Evolutionary conservation across 352 stramenopile genomes (phyloP).

Genomic region (Phytophthora fragariaefolia): DNA sequence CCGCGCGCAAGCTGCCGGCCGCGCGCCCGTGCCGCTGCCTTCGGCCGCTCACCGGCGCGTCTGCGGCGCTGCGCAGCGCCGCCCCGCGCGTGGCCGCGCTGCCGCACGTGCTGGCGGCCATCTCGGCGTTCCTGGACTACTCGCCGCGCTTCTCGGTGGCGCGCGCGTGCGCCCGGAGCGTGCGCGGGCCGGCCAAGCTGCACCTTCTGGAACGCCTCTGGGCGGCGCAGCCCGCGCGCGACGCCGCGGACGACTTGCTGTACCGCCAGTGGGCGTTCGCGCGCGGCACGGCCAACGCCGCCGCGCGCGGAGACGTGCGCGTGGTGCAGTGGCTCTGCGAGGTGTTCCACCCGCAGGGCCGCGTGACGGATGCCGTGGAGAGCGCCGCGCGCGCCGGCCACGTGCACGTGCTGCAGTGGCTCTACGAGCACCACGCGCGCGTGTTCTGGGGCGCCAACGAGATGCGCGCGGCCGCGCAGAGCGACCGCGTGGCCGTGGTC

Average conservation of each 20-base stretch:
- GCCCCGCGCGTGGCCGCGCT: slow-evolving; percentile 32
- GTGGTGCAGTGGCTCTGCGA: slow-evolving; percentile 39
- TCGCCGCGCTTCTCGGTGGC: slow-evolving; percentile 29
- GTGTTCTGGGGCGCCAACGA: slow-evolving; percentile 47
- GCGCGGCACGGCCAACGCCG: slow-evolving; percentile 27
- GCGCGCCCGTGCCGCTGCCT: slow-evolving; percentile 9
- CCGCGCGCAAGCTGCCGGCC: background rate
- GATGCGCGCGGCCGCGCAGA: slow-evolving; percentile 35
- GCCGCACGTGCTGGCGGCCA: slow-evolving; percentile 26
- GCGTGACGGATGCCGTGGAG: slow-evolving; percentile 38
- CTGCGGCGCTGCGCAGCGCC: slow-evolving; percentile 3
- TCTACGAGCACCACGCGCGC: slow-evolving; percentile 23
- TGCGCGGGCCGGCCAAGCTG: slow-evolving; percentile 11
- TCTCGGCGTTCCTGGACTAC: slow-evolving; percentile 38
- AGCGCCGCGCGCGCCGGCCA: slow-evolving; percentile 26
- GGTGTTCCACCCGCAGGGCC: slow-evolving; percentile 32
- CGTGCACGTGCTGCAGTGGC: slow-evolving; percentile 35
- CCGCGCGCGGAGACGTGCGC: slow-evolving; percentile 26
- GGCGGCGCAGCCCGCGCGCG: background rate
- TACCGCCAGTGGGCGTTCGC: slow-evolving; percentile 45
- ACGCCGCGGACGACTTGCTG: slow-evolving; percentile 3
- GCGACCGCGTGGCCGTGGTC: slow-evolving; percentile 32
- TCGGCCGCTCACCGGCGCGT: slow-evolving; percentile 20
- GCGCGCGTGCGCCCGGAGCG: slow-evolving; percentile 15
- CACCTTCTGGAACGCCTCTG: slow-evolving; percentile 36